Evolutionary conservation across 73 alveolate species (phyloP).

Genomic region (Tetrahymena borealis): DNA sequence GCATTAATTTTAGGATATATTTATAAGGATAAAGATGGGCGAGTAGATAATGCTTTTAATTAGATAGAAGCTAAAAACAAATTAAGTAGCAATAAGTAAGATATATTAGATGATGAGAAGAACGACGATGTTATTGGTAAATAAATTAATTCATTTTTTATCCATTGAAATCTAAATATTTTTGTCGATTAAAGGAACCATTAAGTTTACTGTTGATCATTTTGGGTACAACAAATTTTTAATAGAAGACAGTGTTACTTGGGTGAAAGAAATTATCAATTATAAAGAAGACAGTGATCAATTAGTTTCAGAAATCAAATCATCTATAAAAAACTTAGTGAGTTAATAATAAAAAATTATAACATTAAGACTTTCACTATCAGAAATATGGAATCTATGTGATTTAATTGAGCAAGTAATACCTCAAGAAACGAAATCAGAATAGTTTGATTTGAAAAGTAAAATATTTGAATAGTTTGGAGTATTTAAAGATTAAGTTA

Average conservation of each 20-base stretch:
- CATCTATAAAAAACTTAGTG: neutral
- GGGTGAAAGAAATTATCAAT: neutral
- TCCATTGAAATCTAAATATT: neutral
- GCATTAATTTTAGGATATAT: neutral
- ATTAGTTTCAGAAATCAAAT: neutral
- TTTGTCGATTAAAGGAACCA: neutral
- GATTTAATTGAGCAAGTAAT: neutral
- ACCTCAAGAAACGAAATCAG: neutral
- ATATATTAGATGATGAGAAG: neutral
- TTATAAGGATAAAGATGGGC: neutral
- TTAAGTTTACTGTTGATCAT: neutral
- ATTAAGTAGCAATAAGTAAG: neutral
- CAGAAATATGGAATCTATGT: neutral
- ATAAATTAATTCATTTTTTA: neutral
- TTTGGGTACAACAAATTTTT: neutral
- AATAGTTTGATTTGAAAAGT: neutral
- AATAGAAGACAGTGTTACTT: neutral
- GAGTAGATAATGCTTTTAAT: neutral
- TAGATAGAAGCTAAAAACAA: neutral
- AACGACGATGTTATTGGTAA: neutral
- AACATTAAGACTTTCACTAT: neutral
- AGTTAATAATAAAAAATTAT: neutral
- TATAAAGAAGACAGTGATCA: neutral
- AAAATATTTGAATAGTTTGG: neutral
- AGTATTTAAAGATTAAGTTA: neutral